A percentile compares a stretch with the other conserved stretches of the same genome.
phyloP scores from a whole-genome alignment of 2,329 filamentous ascomycete species.

The Fusarium pseudonygamai region DNA sequence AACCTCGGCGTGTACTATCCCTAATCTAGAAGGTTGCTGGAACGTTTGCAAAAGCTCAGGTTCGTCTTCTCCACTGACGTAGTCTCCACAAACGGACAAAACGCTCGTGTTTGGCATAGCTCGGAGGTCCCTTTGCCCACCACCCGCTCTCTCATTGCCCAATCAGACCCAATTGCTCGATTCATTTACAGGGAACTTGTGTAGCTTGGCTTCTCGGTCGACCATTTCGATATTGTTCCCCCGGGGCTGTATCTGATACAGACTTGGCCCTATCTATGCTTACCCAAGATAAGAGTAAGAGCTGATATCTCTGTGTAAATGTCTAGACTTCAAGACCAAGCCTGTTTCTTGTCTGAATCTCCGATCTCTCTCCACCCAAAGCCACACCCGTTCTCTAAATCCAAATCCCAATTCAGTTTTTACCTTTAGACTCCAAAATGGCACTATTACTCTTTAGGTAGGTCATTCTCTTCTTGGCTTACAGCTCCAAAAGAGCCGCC shows the following conservation, averaged over 20 bases:
- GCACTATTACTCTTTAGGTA: slow-evolving; percentile 4
- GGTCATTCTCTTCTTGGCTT: not conserved
- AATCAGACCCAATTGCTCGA: not conserved
- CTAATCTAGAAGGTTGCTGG: slow-evolving; percentile 44
- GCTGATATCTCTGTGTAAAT: not conserved
- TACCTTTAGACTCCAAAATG: not conserved
- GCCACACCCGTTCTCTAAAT: not conserved
- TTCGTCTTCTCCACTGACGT: slow-evolving; percentile 14
- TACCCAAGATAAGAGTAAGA: not conserved
- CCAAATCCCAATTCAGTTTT: not conserved
- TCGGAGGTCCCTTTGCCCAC: not conserved
- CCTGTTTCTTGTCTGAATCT: not conserved
- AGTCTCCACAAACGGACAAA: slow-evolving; percentile 25
- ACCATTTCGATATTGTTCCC: not conserved
- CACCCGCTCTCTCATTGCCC: not conserved
- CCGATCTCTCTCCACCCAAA: not conserved
- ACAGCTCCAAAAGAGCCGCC: not conserved
- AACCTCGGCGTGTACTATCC: slow-evolving; percentile 34
- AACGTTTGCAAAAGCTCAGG: slow-evolving; percentile 32
- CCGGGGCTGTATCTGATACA: not conserved
- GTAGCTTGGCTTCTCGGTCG: slow-evolving; percentile 1
- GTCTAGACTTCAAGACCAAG: slow-evolving; percentile 1
- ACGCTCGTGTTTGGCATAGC: slow-evolving; percentile 3
- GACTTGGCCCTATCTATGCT: not conserved
- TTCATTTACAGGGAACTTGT: slow-evolving; percentile 15